phyloP scores from a whole-genome alignment of 495 filamentous ascomycete genomes.

The Halenospora varia region DNA sequence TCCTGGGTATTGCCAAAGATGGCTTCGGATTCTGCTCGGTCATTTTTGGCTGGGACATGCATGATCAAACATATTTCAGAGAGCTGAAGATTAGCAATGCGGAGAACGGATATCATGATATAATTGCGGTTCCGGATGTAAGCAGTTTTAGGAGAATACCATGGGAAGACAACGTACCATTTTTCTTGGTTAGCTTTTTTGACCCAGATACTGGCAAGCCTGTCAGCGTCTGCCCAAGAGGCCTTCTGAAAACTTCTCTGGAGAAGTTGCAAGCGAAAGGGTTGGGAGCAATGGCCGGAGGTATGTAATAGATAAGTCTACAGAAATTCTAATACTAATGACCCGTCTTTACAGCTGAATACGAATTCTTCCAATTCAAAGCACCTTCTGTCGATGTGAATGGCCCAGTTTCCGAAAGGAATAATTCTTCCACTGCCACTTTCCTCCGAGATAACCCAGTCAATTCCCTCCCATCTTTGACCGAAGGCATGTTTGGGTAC shows the following conservation, averaged over 20 bases:
- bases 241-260: conserved; percentile 62
- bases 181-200: conserved; percentile 87
- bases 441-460: conserved; percentile 73
- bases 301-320: conserved; percentile 45
- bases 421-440: conserved; percentile 64
- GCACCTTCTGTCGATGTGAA: conserved; percentile 51
- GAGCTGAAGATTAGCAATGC: conserved; percentile 88
- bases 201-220: conserved; percentile 67
- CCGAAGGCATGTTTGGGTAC: conserved; percentile 98
- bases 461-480: conserved; percentile 67
- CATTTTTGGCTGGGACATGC: conserved; percentile 98
- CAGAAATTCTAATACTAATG: neutral
- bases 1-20: conserved; percentile 72
- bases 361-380: conserved; percentile 96
- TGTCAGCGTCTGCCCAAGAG: conserved; percentile 78
- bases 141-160: conserved; percentile 83
- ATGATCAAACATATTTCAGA: conserved; percentile 80
- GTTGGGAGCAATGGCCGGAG: conserved; percentile 87
- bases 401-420: conserved; percentile 32
- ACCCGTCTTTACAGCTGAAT: conserved; percentile 72
- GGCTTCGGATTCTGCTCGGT: conserved; percentile 98
- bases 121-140: conserved; percentile 82
- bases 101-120: conserved; percentile 87
- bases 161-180: conserved; percentile 90
- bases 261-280: conserved; percentile 63